Percentiles rank a stretch among this genome's conserved stretches.
phyloP scores from a whole-genome alignment of 1,284 basidiomycete species.

The Ganoderma lingzhi region DNA sequence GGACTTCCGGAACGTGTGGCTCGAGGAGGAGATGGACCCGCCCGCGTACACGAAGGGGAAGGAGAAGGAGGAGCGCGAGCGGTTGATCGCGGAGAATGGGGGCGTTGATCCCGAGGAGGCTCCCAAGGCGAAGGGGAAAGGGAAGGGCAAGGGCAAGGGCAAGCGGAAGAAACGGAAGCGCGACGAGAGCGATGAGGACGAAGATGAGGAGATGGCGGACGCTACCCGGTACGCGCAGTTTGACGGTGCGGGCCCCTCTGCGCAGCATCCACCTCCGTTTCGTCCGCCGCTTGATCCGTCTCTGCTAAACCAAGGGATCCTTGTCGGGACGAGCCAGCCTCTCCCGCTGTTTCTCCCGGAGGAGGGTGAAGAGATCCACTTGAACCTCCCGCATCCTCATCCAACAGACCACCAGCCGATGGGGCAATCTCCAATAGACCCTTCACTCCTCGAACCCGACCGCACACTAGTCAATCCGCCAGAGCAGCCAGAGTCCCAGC shows the following conservation, averaged over 20 bases:
- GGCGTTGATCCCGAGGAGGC: slow-evolving; percentile 35
- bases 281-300: slow-evolving; percentile 51
- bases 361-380: slow-evolving; percentile 48
- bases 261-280: slow-evolving; percentile 13
- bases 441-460: slow-evolving; percentile 52
- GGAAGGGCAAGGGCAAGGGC: slow-evolving; percentile 49
- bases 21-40: slow-evolving; percentile 92
- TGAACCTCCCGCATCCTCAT: slow-evolving; percentile 9
- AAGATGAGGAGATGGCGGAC: slow-evolving; percentile 46
- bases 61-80: slow-evolving; percentile 72
- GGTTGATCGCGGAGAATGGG: slow-evolving; percentile 48
- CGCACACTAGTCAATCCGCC: slow-evolving; percentile 24
- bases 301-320: slow-evolving; percentile 56
- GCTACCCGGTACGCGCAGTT: slow-evolving; percentile 23
- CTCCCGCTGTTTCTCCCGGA: slow-evolving; percentile 52
- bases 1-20: slow-evolving; percentile 93
- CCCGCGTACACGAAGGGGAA: slow-evolving; percentile 86
- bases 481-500: slow-evolving; percentile 28
- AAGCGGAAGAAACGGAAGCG: slow-evolving; percentile 50
- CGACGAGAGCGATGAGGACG: slow-evolving; percentile 49
- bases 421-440: slow-evolving; percentile 52
- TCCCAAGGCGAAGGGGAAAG: slow-evolving; percentile 47
- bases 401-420: slow-evolving; percentile 43
- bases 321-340: slow-evolving; percentile 46
- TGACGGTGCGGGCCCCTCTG: slow-evolving; percentile 21